phyloP scores from a whole-genome alignment of 169 alveolate species.

The Neospora caninum region DNA sequence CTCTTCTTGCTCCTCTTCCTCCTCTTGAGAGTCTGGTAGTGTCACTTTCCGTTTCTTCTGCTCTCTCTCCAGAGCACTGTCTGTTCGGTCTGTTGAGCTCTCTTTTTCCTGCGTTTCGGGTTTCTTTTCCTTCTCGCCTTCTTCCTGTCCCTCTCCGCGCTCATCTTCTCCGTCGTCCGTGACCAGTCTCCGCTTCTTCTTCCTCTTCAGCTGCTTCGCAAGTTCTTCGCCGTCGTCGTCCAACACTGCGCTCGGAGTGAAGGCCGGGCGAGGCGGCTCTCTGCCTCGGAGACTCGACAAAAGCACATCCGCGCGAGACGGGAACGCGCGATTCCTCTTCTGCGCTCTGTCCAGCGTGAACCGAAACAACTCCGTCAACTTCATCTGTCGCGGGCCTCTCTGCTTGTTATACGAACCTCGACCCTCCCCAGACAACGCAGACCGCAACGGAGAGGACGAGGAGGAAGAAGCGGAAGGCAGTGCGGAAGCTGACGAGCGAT shows the following conservation, averaged over 20 bases:
- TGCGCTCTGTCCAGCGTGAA: slow-evolving; percentile 36
- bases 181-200: background rate
- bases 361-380: slow-evolving; percentile 47
- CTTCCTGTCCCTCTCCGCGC: background rate
- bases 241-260: background rate
- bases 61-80: background rate
- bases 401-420: background rate
- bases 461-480: background rate
- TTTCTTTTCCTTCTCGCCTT: too few relatives aligned
- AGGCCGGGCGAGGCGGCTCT: background rate
- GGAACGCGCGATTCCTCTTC: background rate
- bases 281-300: background rate
- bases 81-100: background rate
- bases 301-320: background rate
- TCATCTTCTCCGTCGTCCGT: background rate
- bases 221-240: slow-evolving; percentile 5
- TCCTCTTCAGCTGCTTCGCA: background rate
- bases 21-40: background rate
- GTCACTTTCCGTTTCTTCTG: background rate
- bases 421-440: background rate
- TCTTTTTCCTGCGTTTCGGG: background rate
- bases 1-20: background rate
- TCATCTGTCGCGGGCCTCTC: slow-evolving; percentile 53
- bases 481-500: too few relatives aligned
- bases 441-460: background rate